A percentile compares a stretch with the other conserved stretches of the same genome.
Evolutionary conservation across 2,329 filamentous ascomycete genomes (phyloP).

Genomic region (Chrysoporthe deuterocubensis): DNA sequence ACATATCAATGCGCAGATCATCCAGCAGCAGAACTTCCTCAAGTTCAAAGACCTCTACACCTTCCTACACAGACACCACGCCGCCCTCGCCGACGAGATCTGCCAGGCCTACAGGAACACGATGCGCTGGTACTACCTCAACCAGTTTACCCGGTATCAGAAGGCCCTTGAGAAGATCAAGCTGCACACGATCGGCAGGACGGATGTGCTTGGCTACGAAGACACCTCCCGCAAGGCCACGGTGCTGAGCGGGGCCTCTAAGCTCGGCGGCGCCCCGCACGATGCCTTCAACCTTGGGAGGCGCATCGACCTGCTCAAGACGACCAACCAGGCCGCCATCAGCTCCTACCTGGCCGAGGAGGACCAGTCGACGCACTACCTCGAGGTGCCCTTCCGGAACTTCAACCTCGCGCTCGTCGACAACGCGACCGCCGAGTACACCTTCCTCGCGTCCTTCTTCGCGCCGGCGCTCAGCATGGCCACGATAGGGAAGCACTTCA

Average conservation of each 20-base stretch:
- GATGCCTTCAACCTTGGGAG: slow-evolving; percentile 90
- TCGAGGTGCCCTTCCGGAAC: slow-evolving; percentile 89
- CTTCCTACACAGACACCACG: slow-evolving; percentile 83
- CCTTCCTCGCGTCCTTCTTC: slow-evolving; percentile 91
- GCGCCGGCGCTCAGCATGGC: slow-evolving; percentile 75
- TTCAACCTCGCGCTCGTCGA: slow-evolving; percentile 94
- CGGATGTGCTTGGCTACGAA: slow-evolving; percentile 82
- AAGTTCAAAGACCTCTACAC: slow-evolving; percentile 86
- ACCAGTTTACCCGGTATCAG: slow-evolving; percentile 87
- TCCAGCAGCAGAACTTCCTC: slow-evolving; percentile 90
- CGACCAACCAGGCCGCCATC: slow-evolving; percentile 73
- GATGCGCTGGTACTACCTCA: slow-evolving; percentile 97
- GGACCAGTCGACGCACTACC: slow-evolving; percentile 80
- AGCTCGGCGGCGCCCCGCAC: slow-evolving; percentile 64
- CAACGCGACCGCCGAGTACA: slow-evolving; percentile 93
- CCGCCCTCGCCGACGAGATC: slow-evolving; percentile 86
- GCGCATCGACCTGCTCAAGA: slow-evolving; percentile 79
- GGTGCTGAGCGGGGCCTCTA: slow-evolving; percentile 54
- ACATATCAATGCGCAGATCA: slow-evolving; percentile 95
- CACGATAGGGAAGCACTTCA: slow-evolving; percentile 80
- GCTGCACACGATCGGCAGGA: slow-evolving; percentile 79
- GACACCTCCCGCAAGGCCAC: slow-evolving; percentile 68
- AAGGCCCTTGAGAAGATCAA: slow-evolving; percentile 83
- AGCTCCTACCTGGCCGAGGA: slow-evolving; percentile 92
- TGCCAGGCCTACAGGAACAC: slow-evolving; percentile 94